A percentile compares a stretch with the other conserved stretches of the same genome.
Evolutionary conservation across 129 eudicot species (phyloP).

Genomic region (Pulicaria dysenterica): DNA sequence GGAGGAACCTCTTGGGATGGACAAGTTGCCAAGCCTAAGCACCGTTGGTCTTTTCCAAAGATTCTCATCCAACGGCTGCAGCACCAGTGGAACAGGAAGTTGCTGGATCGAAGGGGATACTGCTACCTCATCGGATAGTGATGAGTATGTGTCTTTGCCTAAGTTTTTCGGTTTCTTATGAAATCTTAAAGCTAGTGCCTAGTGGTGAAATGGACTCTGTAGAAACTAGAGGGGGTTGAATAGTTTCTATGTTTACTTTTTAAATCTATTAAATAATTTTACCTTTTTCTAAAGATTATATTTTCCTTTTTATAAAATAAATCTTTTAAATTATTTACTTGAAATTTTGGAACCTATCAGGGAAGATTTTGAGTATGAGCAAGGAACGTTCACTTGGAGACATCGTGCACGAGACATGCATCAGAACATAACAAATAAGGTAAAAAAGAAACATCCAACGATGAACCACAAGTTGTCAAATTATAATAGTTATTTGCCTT

Average conservation of each 20-base stretch:
- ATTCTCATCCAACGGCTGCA: slow-evolving; percentile 66
- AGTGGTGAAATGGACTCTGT: no score
- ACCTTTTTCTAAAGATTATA: no score
- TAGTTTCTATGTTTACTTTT: no score
- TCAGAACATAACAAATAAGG: slow-evolving; percentile 51
- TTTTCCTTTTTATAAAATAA: no score
- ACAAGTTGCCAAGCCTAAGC: slow-evolving; percentile 79
- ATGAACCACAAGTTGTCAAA: slow-evolving; percentile 1
- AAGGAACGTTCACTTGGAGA: slow-evolving; percentile 46
- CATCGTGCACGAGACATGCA: slow-evolving; percentile 39
- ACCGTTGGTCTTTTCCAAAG: slow-evolving; percentile 53
- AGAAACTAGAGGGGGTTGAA: no score
- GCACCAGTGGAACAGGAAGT: slow-evolving; percentile 62
- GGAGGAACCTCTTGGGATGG: slow-evolving; percentile 84
- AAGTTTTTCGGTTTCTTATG: neutral
- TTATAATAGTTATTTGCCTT: slow-evolving; percentile 1
- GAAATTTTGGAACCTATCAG: slow-evolving; percentile 38
- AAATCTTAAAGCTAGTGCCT: neutral
- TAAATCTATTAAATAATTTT: no score
- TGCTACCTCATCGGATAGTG: slow-evolving; percentile 58
- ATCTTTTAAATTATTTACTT: neutral
- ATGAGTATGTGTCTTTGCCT: slow-evolving; percentile 48
- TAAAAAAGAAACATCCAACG: slow-evolving; percentile 16
- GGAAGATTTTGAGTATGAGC: slow-evolving; percentile 54
- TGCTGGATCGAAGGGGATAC: slow-evolving; percentile 66